Evolutionary conservation across 73 alveolate species (phyloP).

Genomic region (Uronychia setigera): DNA sequence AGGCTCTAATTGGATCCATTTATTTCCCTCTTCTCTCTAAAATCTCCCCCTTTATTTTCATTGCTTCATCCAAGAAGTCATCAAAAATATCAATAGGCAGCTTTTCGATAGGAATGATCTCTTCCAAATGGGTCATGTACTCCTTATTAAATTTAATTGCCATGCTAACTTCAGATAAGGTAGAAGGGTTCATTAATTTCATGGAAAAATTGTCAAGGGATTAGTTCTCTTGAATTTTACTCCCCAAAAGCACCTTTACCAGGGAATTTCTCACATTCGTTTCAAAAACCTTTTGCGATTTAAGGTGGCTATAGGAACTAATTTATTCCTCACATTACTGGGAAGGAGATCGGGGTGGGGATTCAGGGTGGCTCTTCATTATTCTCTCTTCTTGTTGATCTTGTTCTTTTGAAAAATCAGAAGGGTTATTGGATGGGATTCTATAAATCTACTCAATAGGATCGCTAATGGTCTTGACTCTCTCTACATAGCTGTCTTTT

Average conservation of each 20-base stretch:
- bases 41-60: constrained; percentile 11
- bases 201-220: not conserved
- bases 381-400: no score
- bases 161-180: constrained; percentile 26
- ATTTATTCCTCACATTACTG: no score
- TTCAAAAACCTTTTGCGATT: no score
- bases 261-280: no score
- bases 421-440: no score
- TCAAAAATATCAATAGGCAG: constrained; percentile 47
- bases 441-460: no score
- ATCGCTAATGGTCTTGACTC: no score
- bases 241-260: not conserved
- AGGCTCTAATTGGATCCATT: constrained; percentile 35
- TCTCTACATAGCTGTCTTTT: no score
- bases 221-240: not conserved
- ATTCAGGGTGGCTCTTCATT: no score
- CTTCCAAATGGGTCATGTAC: constrained; percentile 38
- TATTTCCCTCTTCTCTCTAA: constrained; percentile 12
- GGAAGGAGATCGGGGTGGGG: no score
- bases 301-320: no score
- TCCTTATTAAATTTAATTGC: constrained; percentile 29
- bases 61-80: constrained; percentile 44
- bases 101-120: constrained; percentile 21
- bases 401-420: no score
- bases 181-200: constrained; percentile 6